These are phyloP conservation scores for Aphanomyces stellatus DNA, from an alignment of 352 stramenopile species.

Conservation along the genomic window DNA sequence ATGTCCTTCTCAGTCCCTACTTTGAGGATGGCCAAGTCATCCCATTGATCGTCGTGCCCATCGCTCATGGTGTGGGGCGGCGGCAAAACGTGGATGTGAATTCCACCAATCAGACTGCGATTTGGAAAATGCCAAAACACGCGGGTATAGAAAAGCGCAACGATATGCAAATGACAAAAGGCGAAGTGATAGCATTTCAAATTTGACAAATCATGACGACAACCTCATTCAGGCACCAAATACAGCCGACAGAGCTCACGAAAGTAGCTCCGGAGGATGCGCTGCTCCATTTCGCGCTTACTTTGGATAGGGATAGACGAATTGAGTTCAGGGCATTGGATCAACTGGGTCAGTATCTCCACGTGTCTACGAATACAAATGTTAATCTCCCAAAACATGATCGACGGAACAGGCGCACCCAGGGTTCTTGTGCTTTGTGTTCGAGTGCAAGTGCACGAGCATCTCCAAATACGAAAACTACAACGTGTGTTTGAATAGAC, in stretches of 20 bases:
- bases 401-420: constrained; percentile 39
- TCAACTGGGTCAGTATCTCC: constrained; percentile 66
- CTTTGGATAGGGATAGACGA: constrained; percentile 54
- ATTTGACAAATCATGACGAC: background rate
- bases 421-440: constrained; percentile 54
- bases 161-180: too few relatives aligned
- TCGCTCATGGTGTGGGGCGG: background rate
- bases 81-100: too few relatives aligned
- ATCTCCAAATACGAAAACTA: constrained; percentile 73
- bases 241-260: constrained; percentile 61
- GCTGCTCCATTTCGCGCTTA: constrained; percentile 61
- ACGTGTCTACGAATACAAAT: constrained; percentile 53
- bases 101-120: constrained; percentile 11
- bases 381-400: too few relatives aligned
- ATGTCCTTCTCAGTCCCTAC: background rate
- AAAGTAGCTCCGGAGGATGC: constrained; percentile 77
- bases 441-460: constrained; percentile 69
- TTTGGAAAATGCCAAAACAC: too few relatives aligned
- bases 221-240: too few relatives aligned
- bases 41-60: constrained; percentile 9
- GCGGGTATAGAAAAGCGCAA: too few relatives aligned
- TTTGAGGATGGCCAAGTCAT: constrained; percentile 16
- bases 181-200: background rate
- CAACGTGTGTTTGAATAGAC: too few relatives aligned
- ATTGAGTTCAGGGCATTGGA: constrained; percentile 78